Conservation (phyloP, 176 grass and related monocot species). For the Tuctoria greenei region DNA sequence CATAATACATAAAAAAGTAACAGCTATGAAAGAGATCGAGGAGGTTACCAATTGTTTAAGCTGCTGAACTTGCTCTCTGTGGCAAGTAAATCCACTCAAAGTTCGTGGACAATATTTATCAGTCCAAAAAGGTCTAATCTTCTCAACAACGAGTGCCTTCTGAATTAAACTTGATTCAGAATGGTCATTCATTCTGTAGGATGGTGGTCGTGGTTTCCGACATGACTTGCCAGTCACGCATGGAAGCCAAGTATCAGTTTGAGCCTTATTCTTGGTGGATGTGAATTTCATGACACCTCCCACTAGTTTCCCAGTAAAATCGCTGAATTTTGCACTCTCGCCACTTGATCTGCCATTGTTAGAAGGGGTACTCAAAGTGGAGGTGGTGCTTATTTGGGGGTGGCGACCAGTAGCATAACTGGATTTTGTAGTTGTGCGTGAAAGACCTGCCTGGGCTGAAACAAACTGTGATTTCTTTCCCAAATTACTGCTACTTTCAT, state of each 20-base stretch:
- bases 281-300: conserved; percentile 63
- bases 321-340: conserved; percentile 58
- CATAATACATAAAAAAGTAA: neutral
- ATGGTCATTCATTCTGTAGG: conserved; percentile 34
- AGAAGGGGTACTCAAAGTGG: conserved; percentile 39
- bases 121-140: conserved; percentile 66
- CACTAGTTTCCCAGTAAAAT: conserved; percentile 55
- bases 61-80: conserved; percentile 61
- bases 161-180: conserved; percentile 60
- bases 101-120: conserved; percentile 58
- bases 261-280: conserved; percentile 52
- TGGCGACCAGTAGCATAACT: conserved; percentile 39
- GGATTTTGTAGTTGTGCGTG: conserved; percentile 48
- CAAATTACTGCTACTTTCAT: conserved; percentile 42
- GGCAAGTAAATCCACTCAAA: conserved; percentile 64
- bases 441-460: conserved; percentile 43
- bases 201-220: conserved; percentile 38
- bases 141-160: conserved; percentile 57
- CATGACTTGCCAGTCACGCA: conserved; percentile 56
- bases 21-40: conserved; percentile 16
- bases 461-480: conserved; percentile 30
- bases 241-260: conserved; percentile 68
- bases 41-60: conserved; percentile 63
- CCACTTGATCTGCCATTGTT: conserved; percentile 41
- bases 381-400: conserved; percentile 28